Conservation (phyloP, 371 early-diverging fungal genomes). For the Mortierella sp. region DNA sequence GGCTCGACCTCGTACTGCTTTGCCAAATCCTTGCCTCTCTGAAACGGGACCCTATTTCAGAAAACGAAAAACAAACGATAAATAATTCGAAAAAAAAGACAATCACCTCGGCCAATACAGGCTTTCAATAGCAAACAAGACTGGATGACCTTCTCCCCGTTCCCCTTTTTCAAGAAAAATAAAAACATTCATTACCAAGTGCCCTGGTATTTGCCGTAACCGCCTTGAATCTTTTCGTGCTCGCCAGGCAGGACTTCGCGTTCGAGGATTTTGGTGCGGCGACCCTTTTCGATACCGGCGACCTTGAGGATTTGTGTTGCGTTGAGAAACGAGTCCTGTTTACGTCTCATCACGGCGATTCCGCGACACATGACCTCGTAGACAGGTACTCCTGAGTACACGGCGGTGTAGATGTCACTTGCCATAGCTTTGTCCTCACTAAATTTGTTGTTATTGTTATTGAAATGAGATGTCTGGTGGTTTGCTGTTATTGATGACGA, state of each 20-base stretch:
- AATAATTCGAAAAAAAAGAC: too few species aligned
- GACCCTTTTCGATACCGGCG: constrained; percentile 93
- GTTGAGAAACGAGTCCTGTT: constrained; percentile 92
- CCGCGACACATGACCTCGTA: constrained; percentile 88
- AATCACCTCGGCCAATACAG: too few species aligned
- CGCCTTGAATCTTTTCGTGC: constrained; percentile 98
- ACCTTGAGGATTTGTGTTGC: constrained; percentile 98
- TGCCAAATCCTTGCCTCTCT: constrained; percentile 80
- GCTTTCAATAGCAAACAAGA: neutral
- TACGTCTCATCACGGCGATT: constrained; percentile 93
- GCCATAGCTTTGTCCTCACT: neutral
- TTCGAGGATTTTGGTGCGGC: constrained; percentile 94
- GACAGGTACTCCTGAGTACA: constrained; percentile 89
- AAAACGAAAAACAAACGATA: neutral
- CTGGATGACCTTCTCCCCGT: too few species aligned
- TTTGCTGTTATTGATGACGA: neutral
- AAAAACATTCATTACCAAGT: constrained; percentile 75
- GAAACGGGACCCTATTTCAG: constrained; percentile 82
- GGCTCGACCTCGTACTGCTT: constrained; percentile 77
- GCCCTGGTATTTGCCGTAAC: constrained; percentile 98
- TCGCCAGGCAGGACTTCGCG: constrained; percentile 86
- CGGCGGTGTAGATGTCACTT: constrained; percentile 71
- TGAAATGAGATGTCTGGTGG: neutral
- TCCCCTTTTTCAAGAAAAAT: neutral
- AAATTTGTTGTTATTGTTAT: neutral